These are phyloP conservation scores for Metschnikowia koreensis DNA, from an alignment of 805 yeast species.

Conservation along the genomic window DNA sequence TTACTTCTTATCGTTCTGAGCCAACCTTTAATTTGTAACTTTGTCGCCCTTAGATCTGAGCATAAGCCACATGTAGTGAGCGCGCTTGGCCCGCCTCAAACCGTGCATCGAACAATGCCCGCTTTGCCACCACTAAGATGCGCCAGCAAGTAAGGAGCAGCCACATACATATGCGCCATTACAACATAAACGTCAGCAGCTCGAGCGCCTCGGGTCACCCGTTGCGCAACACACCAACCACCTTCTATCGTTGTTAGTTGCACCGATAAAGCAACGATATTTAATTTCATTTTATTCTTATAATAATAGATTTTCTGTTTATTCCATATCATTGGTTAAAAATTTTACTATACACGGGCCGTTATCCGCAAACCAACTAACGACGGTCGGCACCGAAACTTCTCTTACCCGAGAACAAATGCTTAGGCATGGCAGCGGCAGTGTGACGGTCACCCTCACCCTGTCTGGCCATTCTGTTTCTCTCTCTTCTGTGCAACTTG, in stretches of 20 bases:
- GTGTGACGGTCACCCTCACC: slow-evolving; percentile 96
- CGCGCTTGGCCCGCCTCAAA: background rate
- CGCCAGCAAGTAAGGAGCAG: background rate
- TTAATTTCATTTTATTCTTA: background rate
- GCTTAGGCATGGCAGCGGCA: slow-evolving; percentile 85
- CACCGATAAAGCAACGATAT: background rate
- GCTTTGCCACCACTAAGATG: background rate
- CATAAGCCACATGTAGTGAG: background rate
- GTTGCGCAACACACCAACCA: background rate
- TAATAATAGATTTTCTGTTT: background rate
- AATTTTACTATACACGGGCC: background rate
- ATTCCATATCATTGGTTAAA: background rate
- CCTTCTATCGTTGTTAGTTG: no score
- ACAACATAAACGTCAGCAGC: no score
- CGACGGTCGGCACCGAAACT: slow-evolving; percentile 94
- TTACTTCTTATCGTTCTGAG: no score
- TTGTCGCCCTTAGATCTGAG: background rate
- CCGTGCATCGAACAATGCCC: background rate
- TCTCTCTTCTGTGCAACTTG: slow-evolving; percentile 87
- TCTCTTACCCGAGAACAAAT: slow-evolving; percentile 93
- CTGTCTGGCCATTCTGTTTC: slow-evolving; percentile 86
- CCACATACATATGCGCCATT: no score
- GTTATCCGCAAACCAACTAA: slow-evolving; percentile 30
- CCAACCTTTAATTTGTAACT: no score
- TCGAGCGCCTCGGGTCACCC: background rate